A percentile compares a stretch with the other conserved stretches of the same genome.
Evolutionary conservation across 768 basidiomycete species (phyloP).

Genomic region (Chalciporus piperatus): DNA sequence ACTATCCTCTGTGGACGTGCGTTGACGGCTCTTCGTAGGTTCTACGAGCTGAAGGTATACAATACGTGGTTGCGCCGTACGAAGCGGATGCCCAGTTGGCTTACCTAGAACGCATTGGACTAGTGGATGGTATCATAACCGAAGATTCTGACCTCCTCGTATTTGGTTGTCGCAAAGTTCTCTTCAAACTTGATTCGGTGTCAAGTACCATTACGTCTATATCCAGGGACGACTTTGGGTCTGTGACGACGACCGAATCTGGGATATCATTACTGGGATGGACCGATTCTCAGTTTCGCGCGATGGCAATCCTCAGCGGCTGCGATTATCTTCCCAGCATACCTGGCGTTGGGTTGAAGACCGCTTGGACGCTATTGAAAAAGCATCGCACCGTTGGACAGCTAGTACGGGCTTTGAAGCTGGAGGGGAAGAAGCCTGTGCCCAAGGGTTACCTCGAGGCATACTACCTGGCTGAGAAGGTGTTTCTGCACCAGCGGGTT

Average conservation of each 20-base stretch:
- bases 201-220: slow-evolving; percentile 65
- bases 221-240: slow-evolving; percentile 64
- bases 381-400: slow-evolving; percentile 87
- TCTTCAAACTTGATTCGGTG: slow-evolving; percentile 87
- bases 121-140: slow-evolving; percentile 90
- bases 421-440: slow-evolving; percentile 84
- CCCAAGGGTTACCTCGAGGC: slow-evolving; percentile 72
- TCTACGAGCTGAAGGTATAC: slow-evolving; percentile 72
- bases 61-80: slow-evolving; percentile 94
- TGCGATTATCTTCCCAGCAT: slow-evolving; percentile 94
- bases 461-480: slow-evolving; percentile 83
- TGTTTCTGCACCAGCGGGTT: slow-evolving; percentile 90
- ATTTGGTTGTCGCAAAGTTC: slow-evolving; percentile 89
- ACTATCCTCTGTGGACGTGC: not conserved
- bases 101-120: slow-evolving; percentile 78
- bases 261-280: slow-evolving; percentile 81
- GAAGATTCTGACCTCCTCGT: slow-evolving; percentile 98
- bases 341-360: slow-evolving; percentile 90
- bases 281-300: slow-evolving; percentile 86
- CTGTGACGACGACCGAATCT: slow-evolving; percentile 47
- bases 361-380: slow-evolving; percentile 76
- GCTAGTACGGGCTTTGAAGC: slow-evolving; percentile 66
- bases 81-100: slow-evolving; percentile 98
- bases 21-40: slow-evolving; percentile 51
- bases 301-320: slow-evolving; percentile 91